Evolutionary conservation across 306 rosid species (phyloP), one percentile per base, ranked within the genome.

Genomic region (Casuarina cunninghamiana): DNA sequence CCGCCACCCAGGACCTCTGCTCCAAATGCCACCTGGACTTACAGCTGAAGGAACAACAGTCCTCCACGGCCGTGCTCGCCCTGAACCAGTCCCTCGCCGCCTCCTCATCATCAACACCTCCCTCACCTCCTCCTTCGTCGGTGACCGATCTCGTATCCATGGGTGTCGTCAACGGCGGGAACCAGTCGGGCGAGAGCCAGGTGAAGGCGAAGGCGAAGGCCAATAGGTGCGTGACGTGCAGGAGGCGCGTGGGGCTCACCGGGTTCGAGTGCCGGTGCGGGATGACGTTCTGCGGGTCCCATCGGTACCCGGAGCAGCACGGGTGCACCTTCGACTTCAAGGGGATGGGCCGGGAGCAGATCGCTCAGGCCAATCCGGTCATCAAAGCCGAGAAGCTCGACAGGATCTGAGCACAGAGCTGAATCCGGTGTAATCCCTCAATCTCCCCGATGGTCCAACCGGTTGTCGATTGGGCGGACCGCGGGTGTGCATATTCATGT

Each of bases 181-280:
- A 37, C 17, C 42, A 42, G 76, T 35, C 11, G 45, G 51, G 2
- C 13, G 51, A 48, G 51, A 48, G 51, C 51, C 13, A 9, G 39
- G 43, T 49, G 60, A 66, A n/a, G 67, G 43, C 54, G 60, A 66
- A n/a, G 67, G 41, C 76, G 46, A 76, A 53, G 75, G 75, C 88
- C 53, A 90, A 78, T 72, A 83, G 88, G 69, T 93, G 97, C 71
- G 44, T 3, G 79, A 53, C 86, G 4, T 93, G 98, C 80, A 82
- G 85, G 87, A 51, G 87, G 91, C 97, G 98, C 92, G 92, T 93
- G 83, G 98, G 96, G 0, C 45, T 93, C 72, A 91, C 92, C 39
- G 98, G 97, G 35, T 93, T 91, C 84, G 81, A 83, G 89, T 93
- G 98, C 71, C 35, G 91, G 83, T 93, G 98, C 58, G 96, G 93